These are phyloP conservation scores for Tricholoma matsutake DNA, from an alignment of 768 basidiomycete genomes.

Conservation along the genomic window DNA sequence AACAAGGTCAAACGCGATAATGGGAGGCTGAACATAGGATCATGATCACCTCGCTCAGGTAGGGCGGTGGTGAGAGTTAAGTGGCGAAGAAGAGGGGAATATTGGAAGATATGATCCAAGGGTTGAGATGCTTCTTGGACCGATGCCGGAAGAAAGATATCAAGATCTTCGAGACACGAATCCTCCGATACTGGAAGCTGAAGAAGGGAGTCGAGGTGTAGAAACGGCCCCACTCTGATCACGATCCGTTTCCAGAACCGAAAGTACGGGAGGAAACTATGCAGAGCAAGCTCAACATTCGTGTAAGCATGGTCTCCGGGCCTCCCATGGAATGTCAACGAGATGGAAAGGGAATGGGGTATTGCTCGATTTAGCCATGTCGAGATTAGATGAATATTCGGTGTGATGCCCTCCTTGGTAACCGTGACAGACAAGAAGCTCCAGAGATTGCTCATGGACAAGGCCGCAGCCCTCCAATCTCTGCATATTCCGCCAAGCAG, in stretches of 20 bases:
- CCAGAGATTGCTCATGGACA: no score
- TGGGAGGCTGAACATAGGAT: slow-evolving; percentile 4
- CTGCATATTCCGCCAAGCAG: no score
- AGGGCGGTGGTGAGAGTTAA: slow-evolving; percentile 2
- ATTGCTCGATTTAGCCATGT: neutral
- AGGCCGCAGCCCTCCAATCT: no score
- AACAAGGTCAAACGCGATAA: slow-evolving; percentile 3
- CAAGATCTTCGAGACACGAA: no score
- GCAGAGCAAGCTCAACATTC: neutral
- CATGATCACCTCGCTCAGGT: neutral
- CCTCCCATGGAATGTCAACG: neutral
- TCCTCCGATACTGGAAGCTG: no score
- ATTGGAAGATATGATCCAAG: neutral
- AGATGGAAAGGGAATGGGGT: neutral
- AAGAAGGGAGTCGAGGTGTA: no score
- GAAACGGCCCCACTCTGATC: no score
- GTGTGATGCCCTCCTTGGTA: neutral
- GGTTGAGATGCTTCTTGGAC: neutral
- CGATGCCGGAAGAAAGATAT: neutral
- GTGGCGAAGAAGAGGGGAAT: neutral
- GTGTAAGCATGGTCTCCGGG: neutral
- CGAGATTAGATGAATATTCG: neutral
- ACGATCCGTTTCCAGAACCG: no score
- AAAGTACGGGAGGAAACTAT: no score
- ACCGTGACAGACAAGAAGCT: neutral